Evolutionary conservation across 108 stramenopile species (phyloP).

Genomic region (Nannochloropsis granulata): DNA sequence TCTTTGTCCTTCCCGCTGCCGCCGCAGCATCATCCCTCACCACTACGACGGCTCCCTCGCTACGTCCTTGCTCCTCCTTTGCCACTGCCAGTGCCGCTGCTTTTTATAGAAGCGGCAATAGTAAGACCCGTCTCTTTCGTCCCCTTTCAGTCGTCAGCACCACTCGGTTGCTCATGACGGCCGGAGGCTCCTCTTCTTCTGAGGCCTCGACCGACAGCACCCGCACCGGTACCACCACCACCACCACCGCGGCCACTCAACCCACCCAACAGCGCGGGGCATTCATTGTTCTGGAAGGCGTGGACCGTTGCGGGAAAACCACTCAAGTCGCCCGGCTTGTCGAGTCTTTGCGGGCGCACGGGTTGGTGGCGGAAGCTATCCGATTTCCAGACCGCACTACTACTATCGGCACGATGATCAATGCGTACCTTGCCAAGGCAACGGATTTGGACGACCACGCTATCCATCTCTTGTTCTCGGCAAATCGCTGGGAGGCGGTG

Average conservation of each 20-base stretch:
- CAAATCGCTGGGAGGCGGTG: conserved; percentile 96
- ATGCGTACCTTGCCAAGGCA: conserved; percentile 59
- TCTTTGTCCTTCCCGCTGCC: neutral
- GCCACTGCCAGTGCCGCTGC: neutral
- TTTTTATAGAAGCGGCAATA: too few species aligned
- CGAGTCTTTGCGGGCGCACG: conserved; percentile 8
- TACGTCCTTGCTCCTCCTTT: neutral
- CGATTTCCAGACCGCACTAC: conserved; percentile 42
- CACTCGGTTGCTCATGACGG: neutral
- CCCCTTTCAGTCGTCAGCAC: neutral
- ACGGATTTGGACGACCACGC: conserved; percentile 74
- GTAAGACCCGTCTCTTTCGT: too few species aligned
- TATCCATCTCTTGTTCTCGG: conserved; percentile 91
- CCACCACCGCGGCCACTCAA: neutral
- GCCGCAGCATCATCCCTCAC: neutral
- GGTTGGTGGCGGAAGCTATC: conserved; percentile 20
- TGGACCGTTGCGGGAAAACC: conserved; percentile 97
- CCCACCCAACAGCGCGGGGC: conserved; percentile 55
- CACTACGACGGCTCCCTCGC: neutral
- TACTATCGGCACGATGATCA: conserved; percentile 68
- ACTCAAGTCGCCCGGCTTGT: conserved; percentile 48
- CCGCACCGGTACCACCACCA: neutral
- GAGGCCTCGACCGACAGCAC: neutral
- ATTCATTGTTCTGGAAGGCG: conserved; percentile 94
- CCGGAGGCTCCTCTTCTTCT: neutral